Percentiles rank a stretch among this genome's conserved stretches.
phyloP scores from a whole-genome alignment of 305 asterid genomes.

The Plantago lanceolata region DNA sequence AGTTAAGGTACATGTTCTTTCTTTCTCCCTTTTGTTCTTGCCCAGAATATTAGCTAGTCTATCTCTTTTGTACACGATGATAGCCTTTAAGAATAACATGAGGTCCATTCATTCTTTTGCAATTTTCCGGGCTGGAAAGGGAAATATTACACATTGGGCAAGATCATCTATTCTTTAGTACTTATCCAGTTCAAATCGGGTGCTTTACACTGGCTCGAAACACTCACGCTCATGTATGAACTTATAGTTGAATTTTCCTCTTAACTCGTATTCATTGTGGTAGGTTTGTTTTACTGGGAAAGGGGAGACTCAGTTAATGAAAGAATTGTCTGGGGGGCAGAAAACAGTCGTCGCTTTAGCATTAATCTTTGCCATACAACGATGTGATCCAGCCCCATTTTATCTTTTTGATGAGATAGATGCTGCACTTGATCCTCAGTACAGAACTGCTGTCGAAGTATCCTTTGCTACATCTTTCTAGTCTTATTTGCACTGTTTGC shows the following conservation, averaged over 20 bases:
- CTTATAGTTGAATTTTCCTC: conserved; percentile 11
- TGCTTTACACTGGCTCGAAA: neutral
- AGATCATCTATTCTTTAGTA: neutral
- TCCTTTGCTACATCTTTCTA: conserved; percentile 41
- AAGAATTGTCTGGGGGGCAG: conserved; percentile 96
- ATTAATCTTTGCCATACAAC: conserved; percentile 90
- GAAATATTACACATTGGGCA: neutral
- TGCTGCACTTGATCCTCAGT: conserved; percentile 99
- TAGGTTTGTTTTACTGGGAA: conserved; percentile 98
- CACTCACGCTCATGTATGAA: neutral
- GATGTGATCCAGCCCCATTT: conserved; percentile 99
- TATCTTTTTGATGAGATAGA: conserved; percentile 99
- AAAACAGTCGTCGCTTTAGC: conserved; percentile 97
- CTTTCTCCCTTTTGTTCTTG: no score
- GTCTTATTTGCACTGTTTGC: no score
- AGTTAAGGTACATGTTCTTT: conserved; percentile 71
- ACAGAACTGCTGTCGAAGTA: conserved; percentile 98
- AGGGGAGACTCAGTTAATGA: conserved; percentile 99
- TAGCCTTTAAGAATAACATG: conserved; percentile 2
- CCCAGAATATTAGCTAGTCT: no score
- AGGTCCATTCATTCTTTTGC: conserved; percentile 13
- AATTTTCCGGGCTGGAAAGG: neutral
- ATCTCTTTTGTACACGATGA: no score
- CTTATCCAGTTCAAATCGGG: neutral
- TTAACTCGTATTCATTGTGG: conserved; percentile 14